A percentile compares a stretch with the other conserved stretches of the same genome.
Conservation (phyloP, 1,284 basidiomycete species). For the Boletus smithii region DNA sequence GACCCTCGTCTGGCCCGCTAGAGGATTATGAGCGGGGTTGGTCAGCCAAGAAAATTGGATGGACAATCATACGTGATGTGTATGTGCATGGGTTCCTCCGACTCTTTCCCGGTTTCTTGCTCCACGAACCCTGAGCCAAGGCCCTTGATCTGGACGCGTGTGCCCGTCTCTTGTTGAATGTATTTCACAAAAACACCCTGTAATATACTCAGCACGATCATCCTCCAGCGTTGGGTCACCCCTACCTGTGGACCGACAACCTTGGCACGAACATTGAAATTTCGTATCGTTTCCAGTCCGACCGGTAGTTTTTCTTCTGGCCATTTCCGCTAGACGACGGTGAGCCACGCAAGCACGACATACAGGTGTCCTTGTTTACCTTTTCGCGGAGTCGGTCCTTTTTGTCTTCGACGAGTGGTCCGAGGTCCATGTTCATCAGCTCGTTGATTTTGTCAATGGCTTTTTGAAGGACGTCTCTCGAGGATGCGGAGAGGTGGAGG, state of each 20-base stretch:
- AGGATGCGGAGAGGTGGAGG: slow-evolving; percentile 86
- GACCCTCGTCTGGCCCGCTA: slow-evolving; percentile 85
- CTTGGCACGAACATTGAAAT: slow-evolving; percentile 97
- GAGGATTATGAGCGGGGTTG: not conserved
- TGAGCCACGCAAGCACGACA: slow-evolving; percentile 2
- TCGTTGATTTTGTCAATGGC: slow-evolving; percentile 86
- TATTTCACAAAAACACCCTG: slow-evolving; percentile 96
- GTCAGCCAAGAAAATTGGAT: not conserved
- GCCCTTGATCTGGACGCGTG: slow-evolving; percentile 98
- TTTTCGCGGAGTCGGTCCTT: slow-evolving; percentile 60
- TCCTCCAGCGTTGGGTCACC: slow-evolving; percentile 12
- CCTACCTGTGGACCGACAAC: slow-evolving; percentile 90
- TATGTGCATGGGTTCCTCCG: slow-evolving; percentile 91
- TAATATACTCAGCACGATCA: not conserved
- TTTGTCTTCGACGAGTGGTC: slow-evolving; percentile 85
- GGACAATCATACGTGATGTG: slow-evolving; percentile 74
- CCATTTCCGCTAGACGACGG: slow-evolving; percentile 74
- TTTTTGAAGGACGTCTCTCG: slow-evolving; percentile 74
- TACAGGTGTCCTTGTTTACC: slow-evolving; percentile 33
- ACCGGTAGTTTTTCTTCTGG: slow-evolving; percentile 92
- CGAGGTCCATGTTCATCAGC: slow-evolving; percentile 81
- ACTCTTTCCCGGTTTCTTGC: slow-evolving; percentile 87
- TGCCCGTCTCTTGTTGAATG: slow-evolving; percentile 95
- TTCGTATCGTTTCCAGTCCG: slow-evolving; percentile 84
- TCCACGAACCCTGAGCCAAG: slow-evolving; percentile 94